Percentiles rank a stretch among this genome's conserved stretches.
phyloP scores from a whole-genome alignment of 148 eudicot species.

The Amaranthus palmeri region DNA sequence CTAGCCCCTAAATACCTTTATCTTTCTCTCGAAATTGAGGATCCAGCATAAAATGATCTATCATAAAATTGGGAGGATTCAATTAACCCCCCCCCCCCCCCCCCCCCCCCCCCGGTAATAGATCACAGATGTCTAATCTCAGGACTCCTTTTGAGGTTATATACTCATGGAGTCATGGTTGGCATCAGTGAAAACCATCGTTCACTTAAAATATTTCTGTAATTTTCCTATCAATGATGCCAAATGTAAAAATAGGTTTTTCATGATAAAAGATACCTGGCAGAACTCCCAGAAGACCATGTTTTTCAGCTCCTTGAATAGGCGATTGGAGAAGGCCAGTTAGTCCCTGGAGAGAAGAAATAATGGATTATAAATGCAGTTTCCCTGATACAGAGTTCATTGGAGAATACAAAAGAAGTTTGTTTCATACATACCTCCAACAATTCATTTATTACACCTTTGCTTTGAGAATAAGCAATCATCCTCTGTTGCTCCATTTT shows the following conservation, averaged over 20 bases:
- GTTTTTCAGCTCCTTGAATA: conserved; percentile 89
- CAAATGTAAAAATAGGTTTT: not conserved
- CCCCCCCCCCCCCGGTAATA: no score
- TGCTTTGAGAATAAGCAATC: conserved; percentile 59
- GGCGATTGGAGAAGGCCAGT: conserved; percentile 97
- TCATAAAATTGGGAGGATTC: no score
- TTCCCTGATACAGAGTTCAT: not conserved
- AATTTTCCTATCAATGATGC: not conserved
- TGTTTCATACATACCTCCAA: conserved; percentile 54
- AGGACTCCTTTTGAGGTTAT: no score
- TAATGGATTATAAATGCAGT: not conserved
- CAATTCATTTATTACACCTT: conserved; percentile 86
- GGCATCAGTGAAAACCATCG: not conserved
- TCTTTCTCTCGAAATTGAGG: no score
- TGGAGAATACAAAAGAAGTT: not conserved
- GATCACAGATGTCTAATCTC: no score
- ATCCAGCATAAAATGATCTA: no score
- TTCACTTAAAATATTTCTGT: not conserved
- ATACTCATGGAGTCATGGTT: no score
- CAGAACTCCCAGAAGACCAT: conserved; percentile 85
- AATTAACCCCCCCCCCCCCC: no score
- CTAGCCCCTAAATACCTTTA: no score
- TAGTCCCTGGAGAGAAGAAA: conserved; percentile 51
- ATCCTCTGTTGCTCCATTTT: conserved; percentile 58
- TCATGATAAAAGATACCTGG: conserved; percentile 53